Percentiles rank a stretch among this genome's conserved stretches.
phyloP scores from a whole-genome alignment of 306 rosid species.

The Quercus berberidifolia region DNA sequence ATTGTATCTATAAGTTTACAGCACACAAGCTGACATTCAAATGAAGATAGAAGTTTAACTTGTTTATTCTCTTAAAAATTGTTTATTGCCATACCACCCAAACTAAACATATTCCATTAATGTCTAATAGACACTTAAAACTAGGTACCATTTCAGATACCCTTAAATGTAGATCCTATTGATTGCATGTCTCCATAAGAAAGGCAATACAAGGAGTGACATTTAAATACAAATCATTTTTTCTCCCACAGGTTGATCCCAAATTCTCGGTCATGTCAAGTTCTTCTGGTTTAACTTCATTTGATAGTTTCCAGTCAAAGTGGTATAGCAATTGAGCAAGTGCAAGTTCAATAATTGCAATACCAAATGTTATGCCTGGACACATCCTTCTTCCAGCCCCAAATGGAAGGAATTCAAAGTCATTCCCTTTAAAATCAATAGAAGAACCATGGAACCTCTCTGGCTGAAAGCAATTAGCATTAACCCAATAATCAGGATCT shows the following conservation, averaged over 20 bases:
- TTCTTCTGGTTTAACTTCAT: conserved; percentile 23
- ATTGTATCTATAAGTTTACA: too few relatives aligned
- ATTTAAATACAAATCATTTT: conserved; percentile 6
- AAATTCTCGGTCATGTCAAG: conserved; percentile 22
- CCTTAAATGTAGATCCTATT: too few relatives aligned
- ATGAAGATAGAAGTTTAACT: too few relatives aligned
- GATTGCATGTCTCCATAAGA: not conserved
- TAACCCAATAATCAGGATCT: conserved; percentile 15
- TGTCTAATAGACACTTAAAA: too few relatives aligned
- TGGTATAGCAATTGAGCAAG: conserved; percentile 10
- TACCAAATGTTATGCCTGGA: conserved; percentile 25
- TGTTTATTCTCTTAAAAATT: too few relatives aligned
- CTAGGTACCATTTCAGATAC: too few relatives aligned
- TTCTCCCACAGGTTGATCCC: not conserved
- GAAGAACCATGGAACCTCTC: conserved; percentile 23
- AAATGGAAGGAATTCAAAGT: conserved; percentile 27
- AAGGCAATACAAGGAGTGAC: not conserved
- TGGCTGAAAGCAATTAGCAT: conserved; percentile 26
- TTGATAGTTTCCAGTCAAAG: conserved; percentile 30
- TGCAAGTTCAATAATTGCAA: conserved; percentile 12
- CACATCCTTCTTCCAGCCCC: conserved; percentile 36
- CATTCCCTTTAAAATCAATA: conserved; percentile 19
- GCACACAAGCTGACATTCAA: too few relatives aligned
- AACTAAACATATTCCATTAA: too few relatives aligned
- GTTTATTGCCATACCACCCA: too few relatives aligned